Base-by-base conservation (phyloP, 495 filamentous ascomycete species). In the Daldinia vernicosa region DNA sequence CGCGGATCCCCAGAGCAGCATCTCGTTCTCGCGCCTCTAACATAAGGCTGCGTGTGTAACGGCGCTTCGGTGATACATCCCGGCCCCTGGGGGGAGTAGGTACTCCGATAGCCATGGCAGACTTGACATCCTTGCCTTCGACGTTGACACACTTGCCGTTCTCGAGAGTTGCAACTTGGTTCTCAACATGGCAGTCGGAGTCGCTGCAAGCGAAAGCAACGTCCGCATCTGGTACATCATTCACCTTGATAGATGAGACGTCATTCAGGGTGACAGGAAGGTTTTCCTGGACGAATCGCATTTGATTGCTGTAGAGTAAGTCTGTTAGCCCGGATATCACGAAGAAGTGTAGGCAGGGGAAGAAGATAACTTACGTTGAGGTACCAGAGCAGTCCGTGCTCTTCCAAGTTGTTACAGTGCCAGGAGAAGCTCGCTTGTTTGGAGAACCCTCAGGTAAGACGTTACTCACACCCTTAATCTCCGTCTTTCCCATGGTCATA, bases 81-180 rank as follows among this genome's bases (percentile, higher is more conserved):
- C 37, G 60, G n/a, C 19, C 0, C 1, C 27, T 2, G 11, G 45
- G 40, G n/a, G 54, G 67, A 30, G 67, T 69, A 14, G 54, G 53
- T 1, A 69, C 67, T 22, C 60, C 67, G 27, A 69, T 69, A 1
- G 24, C 67, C 67, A 69, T 64, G 4, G 67, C 67, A 11, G 67
- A 69, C 8, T 33, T 59, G 14, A 69, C 67, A 0, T 35, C 32
- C 40, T 69, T 69, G 22, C 53, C 66, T 33, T 57, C 32, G 32
- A 63, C 66, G 14, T 69, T 63, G 40, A 43, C 53, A 35, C 66
- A 69, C n/a, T 63, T 35, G 30, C 7, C 60, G 17, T 69, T 69
- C 8, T 55, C 52, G 4, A 59, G 67, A 6, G 54, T 60, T 19
- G 67, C 45, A 4, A 63, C 67, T 39, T 64, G 60, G 60, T 69